Base-by-base conservation (phyloP, 2,329 filamentous ascomycete genomes). In the Colletotrichum sojae region DNA sequence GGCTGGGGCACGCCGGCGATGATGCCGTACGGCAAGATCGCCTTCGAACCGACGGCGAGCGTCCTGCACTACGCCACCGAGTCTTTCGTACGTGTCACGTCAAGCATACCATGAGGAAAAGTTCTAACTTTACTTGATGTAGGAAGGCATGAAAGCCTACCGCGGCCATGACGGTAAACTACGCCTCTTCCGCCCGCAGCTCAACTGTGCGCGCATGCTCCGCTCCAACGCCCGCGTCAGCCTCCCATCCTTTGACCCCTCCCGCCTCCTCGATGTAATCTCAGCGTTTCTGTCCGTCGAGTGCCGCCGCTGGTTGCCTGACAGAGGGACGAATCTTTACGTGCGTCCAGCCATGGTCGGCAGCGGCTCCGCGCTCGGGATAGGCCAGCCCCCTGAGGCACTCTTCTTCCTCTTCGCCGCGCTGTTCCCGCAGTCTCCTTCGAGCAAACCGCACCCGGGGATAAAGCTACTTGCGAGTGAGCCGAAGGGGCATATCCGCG, bases 51-150 rank as follows among this genome's bases (percentile, higher is more conserved):
- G 2, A 92, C 89, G 4, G 90, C 91, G 4, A 90, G 88, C 9
- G 88, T 88, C 55, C 84, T 94, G 54, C 92, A 94, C 80, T 94
- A 94, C 78, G 92, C 92, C 15, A 94, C 91, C 25, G 89, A 93
- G 75, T 94, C 91, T 76, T 94, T 94, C 79, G 62, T 64, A 16
- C 22, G 61, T 57, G 4, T 15, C 18, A 6, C 6, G 27, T 31
- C 27, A 6, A 31, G 6, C 27, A 31, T 5, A 5, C 27, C 9
- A 5, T 6, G 27, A 31, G 27, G 27, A 31, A 5, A 1, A 6
- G 9, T 16, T 8, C 15, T 22, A 6, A n/a, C 8, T 6, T 25
- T 16, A 4, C 9, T 3, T 4, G 43, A 12, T 31, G 6, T 10
- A 64, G 62, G 92, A 94, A 79, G 92, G 92, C 6, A 72, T 81